Base-by-base conservation (phyloP, 2,329 filamentous ascomycete species). In the Colletotrichum spinosum region DNA sequence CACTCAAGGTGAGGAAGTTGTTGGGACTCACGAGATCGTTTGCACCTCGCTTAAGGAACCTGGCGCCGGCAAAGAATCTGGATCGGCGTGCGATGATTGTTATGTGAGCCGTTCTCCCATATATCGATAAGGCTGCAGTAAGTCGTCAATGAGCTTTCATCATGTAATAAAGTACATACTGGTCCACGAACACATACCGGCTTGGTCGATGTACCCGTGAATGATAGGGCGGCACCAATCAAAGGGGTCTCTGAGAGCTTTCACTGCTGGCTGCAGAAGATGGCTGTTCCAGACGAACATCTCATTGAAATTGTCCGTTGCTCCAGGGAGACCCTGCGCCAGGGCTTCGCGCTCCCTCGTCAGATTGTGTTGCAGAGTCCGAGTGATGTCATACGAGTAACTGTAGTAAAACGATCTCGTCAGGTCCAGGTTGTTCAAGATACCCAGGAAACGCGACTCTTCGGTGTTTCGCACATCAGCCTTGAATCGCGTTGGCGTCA, bases 211-310 rank as follows among this genome's bases (percentile, higher is more conserved):
- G 76, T 97, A 98, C 4, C 96, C 96, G 76, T 99, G 95, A 49
- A 97, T 95, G 63, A 98, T 92, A 0, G 96, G 94, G 33, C 97
- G 86, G 76, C 95, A 99, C 96, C 96, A 99, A 74, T 98, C 94
- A 74, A 93, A 97, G 0, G 93, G 90, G 71, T 94, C 92, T 68
- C 91, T 90, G 44, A 99, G 81, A 6, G 85, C 86, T 15, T 82
- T 79, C 11, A 86, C 82, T 0, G 91, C 93, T 0, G 96, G 94
- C 65, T 90, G 84, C 15, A 99, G 84, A 5, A 99, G 84, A 76
- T 97, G 92, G 70, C 92, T 88, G 72, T 99, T 99, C 96, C 96
- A 99, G 3, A 98, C 92, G 74, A 99, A 99, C 96, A 99, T 99
- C 44, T 91, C 88, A 72, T 97, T 97, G 75, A 91, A 91, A 70